phyloP scores from a whole-genome alignment of 2,329 filamentous ascomycete species.

The Xylariaceae sp. region DNA sequence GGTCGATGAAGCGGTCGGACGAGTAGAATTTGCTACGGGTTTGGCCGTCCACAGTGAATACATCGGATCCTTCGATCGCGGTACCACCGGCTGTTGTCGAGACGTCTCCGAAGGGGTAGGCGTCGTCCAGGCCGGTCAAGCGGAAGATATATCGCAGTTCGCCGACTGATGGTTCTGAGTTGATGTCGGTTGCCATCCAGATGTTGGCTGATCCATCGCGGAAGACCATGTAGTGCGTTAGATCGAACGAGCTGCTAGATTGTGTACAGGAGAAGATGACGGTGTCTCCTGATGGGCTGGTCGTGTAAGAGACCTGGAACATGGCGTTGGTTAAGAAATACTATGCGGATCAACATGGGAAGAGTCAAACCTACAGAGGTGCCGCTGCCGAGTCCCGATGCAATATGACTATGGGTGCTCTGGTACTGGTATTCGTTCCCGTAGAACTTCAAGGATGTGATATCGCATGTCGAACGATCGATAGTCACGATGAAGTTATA shows the following conservation, averaged over 20 bases:
- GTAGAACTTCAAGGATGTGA: constrained; percentile 44
- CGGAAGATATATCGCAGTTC: constrained; percentile 49
- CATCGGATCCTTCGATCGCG: constrained; percentile 44
- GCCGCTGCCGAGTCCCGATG: too few relatives aligned
- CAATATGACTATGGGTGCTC: too few relatives aligned
- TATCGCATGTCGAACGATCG: constrained; percentile 42
- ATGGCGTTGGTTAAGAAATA: constrained; percentile 41
- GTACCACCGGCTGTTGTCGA: constrained; percentile 43
- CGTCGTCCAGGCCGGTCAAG: constrained; percentile 33
- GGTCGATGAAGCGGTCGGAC: constrained; percentile 56
- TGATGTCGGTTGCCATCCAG: constrained; percentile 49
- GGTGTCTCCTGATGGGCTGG: constrained; percentile 39
- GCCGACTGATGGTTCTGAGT: constrained; percentile 40
- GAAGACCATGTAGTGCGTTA: constrained; percentile 52
- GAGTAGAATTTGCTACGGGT: constrained; percentile 60
- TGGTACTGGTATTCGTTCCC: too few relatives aligned
- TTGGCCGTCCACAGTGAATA: constrained; percentile 47
- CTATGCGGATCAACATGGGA: too few relatives aligned
- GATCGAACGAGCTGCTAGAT: constrained; percentile 36
- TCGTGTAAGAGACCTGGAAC: constrained; percentile 16
- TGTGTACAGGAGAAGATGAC: constrained; percentile 51
- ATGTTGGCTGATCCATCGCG: constrained; percentile 44
- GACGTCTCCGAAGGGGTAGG: constrained; percentile 40
- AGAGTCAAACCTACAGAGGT: too few relatives aligned
- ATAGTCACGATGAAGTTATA: constrained; percentile 29